Percentiles rank a stretch among this genome's conserved stretches.
These are phyloP conservation scores for Pyrus betulifolia DNA, from an alignment of 306 rosid species.

Conservation along the genomic window DNA sequence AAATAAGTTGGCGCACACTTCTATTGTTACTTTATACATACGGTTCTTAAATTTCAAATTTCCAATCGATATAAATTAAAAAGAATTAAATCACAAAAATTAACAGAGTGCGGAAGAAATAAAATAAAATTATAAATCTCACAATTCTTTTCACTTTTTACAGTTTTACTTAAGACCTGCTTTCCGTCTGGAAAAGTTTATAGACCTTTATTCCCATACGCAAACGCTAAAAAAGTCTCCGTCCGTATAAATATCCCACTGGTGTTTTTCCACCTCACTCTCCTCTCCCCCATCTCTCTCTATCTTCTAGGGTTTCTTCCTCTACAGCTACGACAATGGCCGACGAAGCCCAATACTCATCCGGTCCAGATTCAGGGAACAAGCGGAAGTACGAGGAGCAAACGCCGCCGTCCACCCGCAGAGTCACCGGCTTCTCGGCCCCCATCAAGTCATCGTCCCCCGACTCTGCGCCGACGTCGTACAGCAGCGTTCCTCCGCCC, in stretches of 20 bases:
- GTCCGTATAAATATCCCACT: neutral
- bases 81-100: too few relatives aligned
- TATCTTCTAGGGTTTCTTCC: conserved; percentile 42
- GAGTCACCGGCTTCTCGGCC: conserved; percentile 64
- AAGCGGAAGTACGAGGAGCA: conserved; percentile 92
- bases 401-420: conserved; percentile 29
- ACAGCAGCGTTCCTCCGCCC: conserved; percentile 65
- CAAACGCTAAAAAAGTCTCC: neutral
- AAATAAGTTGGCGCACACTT: neutral
- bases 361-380: conserved; percentile 36
- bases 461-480: conserved; percentile 37
- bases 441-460: conserved; percentile 48
- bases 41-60: too few relatives aligned
- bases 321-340: conserved; percentile 33
- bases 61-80: too few relatives aligned
- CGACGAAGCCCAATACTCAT: conserved; percentile 66
- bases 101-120: too few relatives aligned
- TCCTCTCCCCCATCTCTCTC: neutral
- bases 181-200: neutral
- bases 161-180: neutral
- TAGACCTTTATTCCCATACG: neutral
- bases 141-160: neutral
- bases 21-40: too few relatives aligned
- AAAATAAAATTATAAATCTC: too few relatives aligned
- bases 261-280: conserved; percentile 6